Evolutionary conservation across 1,139 yeast genomes (phyloP), one percentile per base, ranked within the genome.

Genomic region (Torulaspora pretoriensis): DNA sequence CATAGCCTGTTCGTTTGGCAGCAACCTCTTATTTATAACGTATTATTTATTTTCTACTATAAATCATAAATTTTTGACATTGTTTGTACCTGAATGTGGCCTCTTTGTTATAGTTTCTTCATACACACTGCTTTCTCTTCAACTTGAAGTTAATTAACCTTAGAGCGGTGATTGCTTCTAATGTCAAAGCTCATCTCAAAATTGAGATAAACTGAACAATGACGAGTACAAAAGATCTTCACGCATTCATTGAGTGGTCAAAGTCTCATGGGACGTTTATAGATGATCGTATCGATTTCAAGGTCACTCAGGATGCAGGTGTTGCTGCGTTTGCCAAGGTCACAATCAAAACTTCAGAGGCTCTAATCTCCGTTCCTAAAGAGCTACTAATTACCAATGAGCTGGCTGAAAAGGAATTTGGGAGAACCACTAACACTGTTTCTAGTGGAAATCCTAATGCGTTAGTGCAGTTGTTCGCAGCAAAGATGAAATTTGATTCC

Each of bases 231-330:
- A 42, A 46, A 7, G 40, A 42, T 8, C 41, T 68, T 3, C 46
- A 56, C 1, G 26, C 17, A 0, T 52, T 77, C 10, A 39, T 78
- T 1, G 43, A 63, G 1, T 82, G 89, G 88, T 78, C 81, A 1
- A 54, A 35, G 8, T 49, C 53, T 0, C 66, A 78, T 46, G 85
- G 84, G 3, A 72, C 81, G 1, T 24, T 51, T 1, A 63, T 81
- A 4, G 65, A 68, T 43, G 59, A 57, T 0, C 41, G 54, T 2
- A 45, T 74, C 2, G 48, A 53, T 3, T 75, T 73, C 46, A 49
- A 54, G 29, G 31, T 51, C 3, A 51, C 61, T 2, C 39, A 51
- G 1, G 48, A 42, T 8, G 57, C 61, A 12, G 77, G 78, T 33
- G 58, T 72, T 19, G 75, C 76, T 4, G 80, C 75, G 13, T 46